phyloP scores from a whole-genome alignment of 2,329 filamentous ascomycete genomes.

The Clonostachys chloroleuca region DNA sequence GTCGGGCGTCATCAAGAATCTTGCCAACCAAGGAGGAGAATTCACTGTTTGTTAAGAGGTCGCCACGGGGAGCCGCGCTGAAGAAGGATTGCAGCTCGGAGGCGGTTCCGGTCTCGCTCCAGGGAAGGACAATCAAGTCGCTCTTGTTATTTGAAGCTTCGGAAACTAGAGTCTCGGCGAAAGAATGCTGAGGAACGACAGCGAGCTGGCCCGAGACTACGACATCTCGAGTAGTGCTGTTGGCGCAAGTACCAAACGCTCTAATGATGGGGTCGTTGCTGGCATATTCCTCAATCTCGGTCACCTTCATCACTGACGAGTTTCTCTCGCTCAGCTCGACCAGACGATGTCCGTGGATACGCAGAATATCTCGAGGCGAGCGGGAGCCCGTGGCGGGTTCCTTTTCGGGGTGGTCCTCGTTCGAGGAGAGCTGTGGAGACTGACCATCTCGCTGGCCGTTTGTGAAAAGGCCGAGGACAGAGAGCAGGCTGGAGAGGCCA shows the following conservation, averaged over 20 bases:
- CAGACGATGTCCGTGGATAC: slow-evolving; percentile 86
- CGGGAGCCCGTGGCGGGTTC: slow-evolving; percentile 29
- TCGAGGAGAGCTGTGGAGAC: slow-evolving; percentile 1
- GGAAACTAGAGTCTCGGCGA: slow-evolving; percentile 70
- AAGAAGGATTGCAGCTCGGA: slow-evolving; percentile 56
- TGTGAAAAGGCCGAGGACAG: slow-evolving; percentile 59
- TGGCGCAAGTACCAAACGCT: slow-evolving; percentile 83
- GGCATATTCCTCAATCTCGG: slow-evolving; percentile 71
- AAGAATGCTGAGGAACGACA: slow-evolving; percentile 72
- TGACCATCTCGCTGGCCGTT: slow-evolving; percentile 27
- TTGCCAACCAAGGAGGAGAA: too few relatives aligned
- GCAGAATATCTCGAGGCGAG: slow-evolving; percentile 77
- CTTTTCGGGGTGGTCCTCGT: slow-evolving; percentile 7
- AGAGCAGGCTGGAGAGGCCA: slow-evolving; percentile 17
- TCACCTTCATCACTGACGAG: slow-evolving; percentile 38
- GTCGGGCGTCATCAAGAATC: too few relatives aligned
- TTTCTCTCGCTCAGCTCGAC: slow-evolving; percentile 72
- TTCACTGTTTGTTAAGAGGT: too few relatives aligned
- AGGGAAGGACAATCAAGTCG: slow-evolving; percentile 79
- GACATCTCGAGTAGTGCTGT: slow-evolving; percentile 72
- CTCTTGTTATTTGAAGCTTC: slow-evolving; percentile 67
- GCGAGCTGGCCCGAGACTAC: slow-evolving; percentile 80
- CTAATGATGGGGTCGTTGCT: slow-evolving; percentile 82
- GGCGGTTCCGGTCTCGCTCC: slow-evolving; percentile 75
- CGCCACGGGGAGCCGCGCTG: too few relatives aligned